These are phyloP conservation scores for Bolboschoenus planiculmis DNA, from an alignment of 176 grass and related monocot species.

Conservation along the genomic window DNA sequence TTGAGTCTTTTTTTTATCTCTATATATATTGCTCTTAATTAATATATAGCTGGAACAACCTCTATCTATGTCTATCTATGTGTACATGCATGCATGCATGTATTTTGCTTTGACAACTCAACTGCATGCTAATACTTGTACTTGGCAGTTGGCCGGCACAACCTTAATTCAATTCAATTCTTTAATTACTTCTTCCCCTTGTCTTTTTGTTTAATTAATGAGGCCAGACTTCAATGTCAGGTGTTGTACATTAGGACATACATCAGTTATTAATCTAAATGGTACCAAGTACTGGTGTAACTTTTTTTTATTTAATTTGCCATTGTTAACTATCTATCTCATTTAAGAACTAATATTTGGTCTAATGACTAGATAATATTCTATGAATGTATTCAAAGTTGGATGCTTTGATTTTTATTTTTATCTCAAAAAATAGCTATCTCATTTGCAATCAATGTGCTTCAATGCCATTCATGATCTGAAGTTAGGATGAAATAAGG, in stretches of 20 bases:
- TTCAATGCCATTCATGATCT: too few species aligned
- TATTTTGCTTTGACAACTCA: conserved; percentile 21
- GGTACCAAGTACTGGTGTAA: too few species aligned
- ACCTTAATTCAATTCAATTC: not conserved
- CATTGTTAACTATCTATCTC: too few species aligned
- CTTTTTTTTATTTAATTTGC: too few species aligned
- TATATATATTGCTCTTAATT: not conserved
- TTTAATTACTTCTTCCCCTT: not conserved
- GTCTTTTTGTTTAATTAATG: not conserved
- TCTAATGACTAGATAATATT: too few species aligned
- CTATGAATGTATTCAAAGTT: too few species aligned
- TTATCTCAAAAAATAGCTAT: too few species aligned
- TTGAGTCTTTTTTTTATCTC: not conserved
- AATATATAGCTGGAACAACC: not conserved
- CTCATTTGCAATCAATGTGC: too few species aligned
- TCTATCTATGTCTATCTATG: not conserved
- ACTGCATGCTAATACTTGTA: not conserved
- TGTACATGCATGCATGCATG: not conserved
- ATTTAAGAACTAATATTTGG: too few species aligned
- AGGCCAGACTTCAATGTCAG: not conserved
- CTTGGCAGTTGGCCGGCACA: not conserved
- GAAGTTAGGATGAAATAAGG: too few species aligned
- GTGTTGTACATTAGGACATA: not conserved
- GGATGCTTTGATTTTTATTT: too few species aligned
- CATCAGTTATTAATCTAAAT: too few species aligned